Evolutionary conservation across 495 filamentous ascomycete genomes (phyloP).

Genomic region (Xylaria venustula): DNA sequence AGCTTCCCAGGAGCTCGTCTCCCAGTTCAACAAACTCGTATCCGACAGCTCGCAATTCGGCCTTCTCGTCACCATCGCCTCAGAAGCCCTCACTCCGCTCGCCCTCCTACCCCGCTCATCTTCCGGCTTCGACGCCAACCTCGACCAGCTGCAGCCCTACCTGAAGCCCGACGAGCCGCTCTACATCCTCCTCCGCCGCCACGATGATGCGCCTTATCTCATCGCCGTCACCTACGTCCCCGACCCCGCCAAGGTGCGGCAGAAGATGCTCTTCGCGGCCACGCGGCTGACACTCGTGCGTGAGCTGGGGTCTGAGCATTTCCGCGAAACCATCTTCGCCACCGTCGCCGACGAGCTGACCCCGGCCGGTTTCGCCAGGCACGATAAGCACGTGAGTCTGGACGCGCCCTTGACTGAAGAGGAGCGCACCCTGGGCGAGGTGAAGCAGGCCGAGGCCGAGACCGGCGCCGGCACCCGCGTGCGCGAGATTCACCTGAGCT

Average conservation of each 20-base stretch:
- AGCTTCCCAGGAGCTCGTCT: constrained; percentile 85
- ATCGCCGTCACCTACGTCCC: constrained; percentile 88
- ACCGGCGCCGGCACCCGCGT: constrained; percentile 68
- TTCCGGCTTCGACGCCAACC: constrained; percentile 58
- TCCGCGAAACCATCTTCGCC: constrained; percentile 73
- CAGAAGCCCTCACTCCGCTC: constrained; percentile 69
- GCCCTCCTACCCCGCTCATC: constrained; percentile 56
- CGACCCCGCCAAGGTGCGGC: constrained; percentile 81
- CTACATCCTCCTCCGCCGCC: constrained; percentile 80
- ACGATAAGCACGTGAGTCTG: constrained; percentile 66
- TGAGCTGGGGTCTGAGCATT: constrained; percentile 87
- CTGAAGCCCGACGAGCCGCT: constrained; percentile 72
- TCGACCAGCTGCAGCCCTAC: constrained; percentile 56
- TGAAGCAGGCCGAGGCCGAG: constrained; percentile 77
- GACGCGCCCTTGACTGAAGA: constrained; percentile 83
- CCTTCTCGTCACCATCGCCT: constrained; percentile 74
- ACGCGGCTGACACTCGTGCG: constrained; percentile 80
- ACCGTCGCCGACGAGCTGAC: constrained; percentile 72
- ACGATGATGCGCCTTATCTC: constrained; percentile 54
- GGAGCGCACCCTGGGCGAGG: constrained; percentile 73
- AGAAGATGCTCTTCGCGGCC: constrained; percentile 94
- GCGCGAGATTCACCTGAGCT: constrained; percentile 57
- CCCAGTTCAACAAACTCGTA: constrained; percentile 75
- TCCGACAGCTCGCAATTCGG: constrained; percentile 65
- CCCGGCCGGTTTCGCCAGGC: constrained; percentile 69